Evolutionary conservation across 2,329 filamentous ascomycete species (phyloP).

Genomic region (Trichoderma gracile): DNA sequence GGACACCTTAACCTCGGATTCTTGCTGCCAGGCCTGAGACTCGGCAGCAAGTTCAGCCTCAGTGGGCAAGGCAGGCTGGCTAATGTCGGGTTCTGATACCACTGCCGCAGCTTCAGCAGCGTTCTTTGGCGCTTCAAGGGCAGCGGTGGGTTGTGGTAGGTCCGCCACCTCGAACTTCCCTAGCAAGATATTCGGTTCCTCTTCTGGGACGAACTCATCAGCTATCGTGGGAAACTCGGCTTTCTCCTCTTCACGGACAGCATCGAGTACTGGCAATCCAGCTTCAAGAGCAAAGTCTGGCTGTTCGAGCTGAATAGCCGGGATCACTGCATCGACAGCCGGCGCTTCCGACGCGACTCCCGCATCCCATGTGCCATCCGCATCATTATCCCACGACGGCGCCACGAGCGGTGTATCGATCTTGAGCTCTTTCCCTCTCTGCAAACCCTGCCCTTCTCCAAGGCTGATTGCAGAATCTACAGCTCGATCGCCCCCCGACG

Average conservation of each 20-base stretch:
- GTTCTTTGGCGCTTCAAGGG: neutral
- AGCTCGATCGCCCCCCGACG: conserved; percentile 30
- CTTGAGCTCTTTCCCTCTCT: neutral
- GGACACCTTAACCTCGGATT: neutral
- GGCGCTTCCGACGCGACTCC: neutral
- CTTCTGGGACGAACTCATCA: conserved; percentile 53
- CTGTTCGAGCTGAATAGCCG: conserved; percentile 17
- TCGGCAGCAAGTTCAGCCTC: neutral
- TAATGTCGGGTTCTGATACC: neutral
- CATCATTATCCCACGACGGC: conserved; percentile 1
- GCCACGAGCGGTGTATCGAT: neutral
- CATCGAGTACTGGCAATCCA: neutral
- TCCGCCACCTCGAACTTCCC: neutral
- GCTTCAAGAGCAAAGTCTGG: neutral
- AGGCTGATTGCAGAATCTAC: conserved; percentile 38
- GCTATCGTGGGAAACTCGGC: conserved; percentile 47
- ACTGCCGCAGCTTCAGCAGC: neutral
- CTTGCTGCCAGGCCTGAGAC: neutral
- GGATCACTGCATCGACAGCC: neutral
- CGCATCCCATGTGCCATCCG: neutral
- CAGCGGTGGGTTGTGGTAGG: neutral
- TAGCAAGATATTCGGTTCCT: conserved; percentile 47
- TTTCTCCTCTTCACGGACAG: neutral
- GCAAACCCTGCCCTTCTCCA: conserved; percentile 28
- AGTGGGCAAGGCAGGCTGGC: neutral